Evolutionary conservation across 179 eudicot species (phyloP), one percentile per base, ranked within the genome.

Genomic region (Amaranthus tricolor): DNA sequence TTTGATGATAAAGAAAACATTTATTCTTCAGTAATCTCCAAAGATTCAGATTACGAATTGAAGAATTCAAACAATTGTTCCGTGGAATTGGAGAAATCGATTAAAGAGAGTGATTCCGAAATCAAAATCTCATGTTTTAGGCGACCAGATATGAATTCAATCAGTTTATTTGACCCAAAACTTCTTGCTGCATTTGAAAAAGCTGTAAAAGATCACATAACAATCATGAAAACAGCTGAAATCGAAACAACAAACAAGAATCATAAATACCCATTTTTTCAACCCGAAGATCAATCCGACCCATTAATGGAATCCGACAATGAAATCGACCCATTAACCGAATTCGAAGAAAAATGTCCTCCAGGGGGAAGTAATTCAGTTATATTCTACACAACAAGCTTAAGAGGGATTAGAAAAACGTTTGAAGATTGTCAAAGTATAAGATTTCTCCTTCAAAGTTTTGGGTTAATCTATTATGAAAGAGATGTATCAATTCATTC

Each of bases 401-500:
- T 95, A 1, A 68, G 98, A 71, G 93, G 96, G 63, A 91, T 95
- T 11, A 80, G 99, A 61, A 89, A 91, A 77, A 95, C 99, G 2
- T 95, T 95, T 70, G 98, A 95, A 53, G 93, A 90, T 9, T 95
- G 99, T 68, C 86, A 86, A 44, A 84, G 87, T 54, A 76, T 93
- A 63, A 85, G 95, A 31, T 89, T 89, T 70, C 63, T 93, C 9
- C 77, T 95, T 1, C 84, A 89, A 62, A 89, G 86, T 76, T 84
- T 93, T 44, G 77, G 86, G 68, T 78, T 95, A 40, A 12, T 86
- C n/a, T 93, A 69, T 68, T 81, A 74, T 17, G 98, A 95, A 78
- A 81, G 99, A 71, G 99, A 95, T 62, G 79, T 95, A 0, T 95
- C 98, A 14, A 82, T 91, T 76, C 98, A 95, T 71, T 81, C 82